A percentile compares a stretch with the other conserved stretches of the same genome.
Conservation (phyloP, 768 basidiomycete species). For the Ephemerocybe angulata region DNA sequence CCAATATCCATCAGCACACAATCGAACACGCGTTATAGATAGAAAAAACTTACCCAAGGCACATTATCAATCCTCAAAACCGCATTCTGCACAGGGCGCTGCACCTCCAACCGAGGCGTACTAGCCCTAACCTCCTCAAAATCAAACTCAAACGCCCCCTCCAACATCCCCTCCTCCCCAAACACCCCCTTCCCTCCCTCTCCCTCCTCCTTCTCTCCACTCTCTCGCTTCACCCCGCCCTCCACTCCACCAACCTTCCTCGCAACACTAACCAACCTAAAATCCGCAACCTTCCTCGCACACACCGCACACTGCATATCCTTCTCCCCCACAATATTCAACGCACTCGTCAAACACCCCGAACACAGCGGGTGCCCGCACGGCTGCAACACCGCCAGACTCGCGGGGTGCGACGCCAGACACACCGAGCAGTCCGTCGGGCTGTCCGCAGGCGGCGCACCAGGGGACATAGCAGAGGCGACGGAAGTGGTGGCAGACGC, state of each 20-base stretch:
- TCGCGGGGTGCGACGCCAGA: constrained; percentile 37
- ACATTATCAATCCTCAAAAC: constrained; percentile 86
- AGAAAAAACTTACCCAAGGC: constrained; percentile 64
- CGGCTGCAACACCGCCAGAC: constrained; percentile 66
- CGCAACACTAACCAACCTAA: constrained; percentile 44
- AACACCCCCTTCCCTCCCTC: too few species aligned
- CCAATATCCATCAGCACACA: constrained; percentile 4
- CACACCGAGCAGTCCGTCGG: constrained; percentile 61
- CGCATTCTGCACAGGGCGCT: constrained; percentile 31
- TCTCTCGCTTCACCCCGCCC: too few species aligned
- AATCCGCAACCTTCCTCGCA: constrained; percentile 64
- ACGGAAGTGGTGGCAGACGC: constrained; percentile 1
- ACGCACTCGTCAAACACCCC: constrained; percentile 75
- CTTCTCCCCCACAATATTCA: constrained; percentile 89
- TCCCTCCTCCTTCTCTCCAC: too few species aligned
- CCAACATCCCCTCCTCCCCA: too few species aligned
- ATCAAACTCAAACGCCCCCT: constrained; percentile 41
- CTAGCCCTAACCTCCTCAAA: constrained; percentile 40
- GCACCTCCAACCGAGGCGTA: constrained; percentile 39
- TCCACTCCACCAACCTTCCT: not conserved
- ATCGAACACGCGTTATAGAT: not conserved
- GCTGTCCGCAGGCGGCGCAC: constrained; percentile 12
- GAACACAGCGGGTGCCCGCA: constrained; percentile 78
- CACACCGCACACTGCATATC: constrained; percentile 85
- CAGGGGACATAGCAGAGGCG: too few species aligned